Base-by-base conservation (phyloP, 257 asterid species). In the Plectranthus barbatus region DNA sequence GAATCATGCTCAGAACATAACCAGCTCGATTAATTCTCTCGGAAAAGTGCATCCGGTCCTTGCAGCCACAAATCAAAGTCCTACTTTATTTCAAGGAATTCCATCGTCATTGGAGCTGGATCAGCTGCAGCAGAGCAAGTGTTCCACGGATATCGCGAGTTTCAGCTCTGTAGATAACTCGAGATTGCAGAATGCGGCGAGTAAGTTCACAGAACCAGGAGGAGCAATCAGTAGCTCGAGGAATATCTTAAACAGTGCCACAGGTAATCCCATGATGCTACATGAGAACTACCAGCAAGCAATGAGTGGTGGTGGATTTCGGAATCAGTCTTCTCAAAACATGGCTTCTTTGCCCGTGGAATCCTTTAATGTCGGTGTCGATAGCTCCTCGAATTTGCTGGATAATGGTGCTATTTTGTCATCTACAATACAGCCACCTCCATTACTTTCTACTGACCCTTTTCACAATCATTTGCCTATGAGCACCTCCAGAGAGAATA, bases 31-130 rank as follows among this genome's bases (percentile, higher is more conserved):
- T 33, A 64, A 61, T 45, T 26, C 76, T 29, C 75, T 79, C 7
- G 83, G 83, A 11, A 84, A 82, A 72, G 57, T 83, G 69, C 90
- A 75, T 36, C 79, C 85, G 3, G 53, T 57, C 9, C 74, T 77
- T 72, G 59, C 79, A 55, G 45, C 79, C 10, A 53, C 72, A 8
- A 81, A 63, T 72, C 92, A 83, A 66, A 84, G 62, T 42, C 67
- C 87, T 5, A 69, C 72, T 80, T 47, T 81, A 29, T 83, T 83
- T 78, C 96, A 77, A 69, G 95, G 96, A 24, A 75, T 75, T 49
- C 86, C 85, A 0, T 74, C 92, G 1, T 81, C 95, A 1, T 65
- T 88, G 74, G 95, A 84, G 71, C 81, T 84, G 42, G 88, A 84
- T 72, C 90, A 86, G 56, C 64, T 91, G 62, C 91, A 83, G 31